phyloP scores from a whole-genome alignment of 1,284 basidiomycete species.

The Cutaneotrichosporon sp. region DNA sequence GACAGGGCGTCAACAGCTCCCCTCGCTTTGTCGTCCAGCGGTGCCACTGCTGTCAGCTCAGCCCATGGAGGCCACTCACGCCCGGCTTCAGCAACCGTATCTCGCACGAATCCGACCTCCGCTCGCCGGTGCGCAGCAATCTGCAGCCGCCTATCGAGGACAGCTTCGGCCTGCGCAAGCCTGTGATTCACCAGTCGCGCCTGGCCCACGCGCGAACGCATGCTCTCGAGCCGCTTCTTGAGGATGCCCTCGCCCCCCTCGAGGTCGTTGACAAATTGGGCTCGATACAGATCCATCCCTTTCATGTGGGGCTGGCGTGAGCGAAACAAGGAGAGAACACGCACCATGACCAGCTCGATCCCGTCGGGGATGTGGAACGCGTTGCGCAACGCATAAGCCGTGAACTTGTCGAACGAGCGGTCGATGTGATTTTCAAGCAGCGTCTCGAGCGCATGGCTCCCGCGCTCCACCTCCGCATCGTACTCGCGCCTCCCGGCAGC shows the following conservation, averaged over 20 bases:
- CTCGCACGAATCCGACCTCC: conserved; percentile 44
- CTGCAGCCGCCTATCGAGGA: conserved; percentile 37
- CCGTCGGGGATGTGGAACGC: conserved; percentile 44
- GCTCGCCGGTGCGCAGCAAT: conserved; percentile 38
- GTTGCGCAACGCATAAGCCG: conserved; percentile 45
- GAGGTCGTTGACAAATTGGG: conserved; percentile 34
- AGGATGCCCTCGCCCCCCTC: conserved; percentile 35
- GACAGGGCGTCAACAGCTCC: conserved; percentile 23
- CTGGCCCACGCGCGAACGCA: conserved; percentile 45
- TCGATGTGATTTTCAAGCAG: conserved; percentile 47
- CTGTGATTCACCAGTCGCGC: conserved; percentile 32
- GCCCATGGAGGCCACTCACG: conserved; percentile 23
- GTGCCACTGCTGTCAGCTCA: conserved; percentile 27
- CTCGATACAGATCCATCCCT: conserved; percentile 45
- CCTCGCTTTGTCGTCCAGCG: conserved; percentile 31
- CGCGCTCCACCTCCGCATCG: conserved; percentile 33
- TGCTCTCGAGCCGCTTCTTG: conserved; percentile 27
- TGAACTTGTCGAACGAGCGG: conserved; percentile 46
- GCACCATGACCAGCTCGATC: conserved; percentile 41
- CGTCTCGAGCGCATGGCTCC: conserved; percentile 46
- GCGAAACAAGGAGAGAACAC: too few species aligned
- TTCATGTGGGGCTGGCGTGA: conserved; percentile 3
- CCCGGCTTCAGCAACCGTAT: conserved; percentile 28
- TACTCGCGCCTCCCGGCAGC: conserved; percentile 16
- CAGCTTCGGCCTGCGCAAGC: conserved; percentile 38